Conservation (phyloP, 495 filamentous ascomycete species). For the Bathelium albidoporum region DNA sequence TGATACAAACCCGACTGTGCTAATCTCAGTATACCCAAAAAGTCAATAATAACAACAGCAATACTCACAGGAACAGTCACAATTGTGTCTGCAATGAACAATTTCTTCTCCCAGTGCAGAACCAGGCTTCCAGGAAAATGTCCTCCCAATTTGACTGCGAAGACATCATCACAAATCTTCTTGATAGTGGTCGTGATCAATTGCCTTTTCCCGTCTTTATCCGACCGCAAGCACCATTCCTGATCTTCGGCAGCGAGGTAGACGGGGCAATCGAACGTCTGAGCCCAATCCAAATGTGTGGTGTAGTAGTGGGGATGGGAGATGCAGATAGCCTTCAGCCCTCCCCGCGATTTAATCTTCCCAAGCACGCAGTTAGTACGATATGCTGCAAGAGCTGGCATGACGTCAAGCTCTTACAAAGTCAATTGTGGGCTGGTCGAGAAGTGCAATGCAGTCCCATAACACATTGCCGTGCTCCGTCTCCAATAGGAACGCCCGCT, state of each 20-base stretch:
- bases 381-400: neutral
- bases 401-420: conserved; percentile 12
- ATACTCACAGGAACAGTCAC: conserved; percentile 50
- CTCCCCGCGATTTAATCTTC: conserved; percentile 39
- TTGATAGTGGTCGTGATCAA: conserved; percentile 34
- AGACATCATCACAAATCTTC: conserved; percentile 43
- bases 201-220: conserved; percentile 28
- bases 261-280: conserved; percentile 51
- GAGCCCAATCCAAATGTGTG: conserved; percentile 58
- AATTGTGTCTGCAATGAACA: conserved; percentile 65
- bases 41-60: neutral
- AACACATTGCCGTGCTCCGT: conserved; percentile 55
- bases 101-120: conserved; percentile 43
- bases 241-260: conserved; percentile 52
- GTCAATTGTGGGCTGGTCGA: conserved; percentile 50
- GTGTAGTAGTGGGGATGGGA: conserved; percentile 73
- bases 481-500: conserved; percentile 55
- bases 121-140: conserved; percentile 67
- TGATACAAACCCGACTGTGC: conserved; percentile 27
- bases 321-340: conserved; percentile 62
- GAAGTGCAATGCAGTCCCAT: conserved; percentile 60
- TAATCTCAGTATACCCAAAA: conserved; percentile 9
- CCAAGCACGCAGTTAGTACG: neutral
- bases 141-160: conserved; percentile 56
- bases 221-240: conserved; percentile 44